These are phyloP conservation scores for Komagataella pseudopastoris DNA, from an alignment of 805 yeast genomes.

Conservation along the genomic window DNA sequence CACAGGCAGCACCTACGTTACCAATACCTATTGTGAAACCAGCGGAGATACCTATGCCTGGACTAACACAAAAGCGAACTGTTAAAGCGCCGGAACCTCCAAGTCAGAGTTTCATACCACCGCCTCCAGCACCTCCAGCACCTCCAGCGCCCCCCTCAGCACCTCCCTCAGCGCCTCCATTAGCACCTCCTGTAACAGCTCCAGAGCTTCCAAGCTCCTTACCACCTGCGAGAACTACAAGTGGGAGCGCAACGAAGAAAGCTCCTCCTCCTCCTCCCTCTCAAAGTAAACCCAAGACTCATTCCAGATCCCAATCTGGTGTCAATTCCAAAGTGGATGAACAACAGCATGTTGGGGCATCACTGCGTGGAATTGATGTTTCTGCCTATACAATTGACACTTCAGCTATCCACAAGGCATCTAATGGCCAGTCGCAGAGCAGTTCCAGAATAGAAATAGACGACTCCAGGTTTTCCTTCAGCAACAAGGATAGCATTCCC, in stretches of 20 bases:
- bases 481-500: constrained; percentile 59
- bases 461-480: constrained; percentile 61
- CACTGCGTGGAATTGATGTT: constrained; percentile 46
- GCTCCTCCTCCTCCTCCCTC: constrained; percentile 16
- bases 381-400: constrained; percentile 52
- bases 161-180: constrained; percentile 3
- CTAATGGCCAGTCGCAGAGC: constrained; percentile 5
- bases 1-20: constrained; percentile 6
- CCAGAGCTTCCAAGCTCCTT: constrained; percentile 19
- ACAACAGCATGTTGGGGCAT: constrained; percentile 33
- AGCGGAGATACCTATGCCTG: constrained; percentile 3
- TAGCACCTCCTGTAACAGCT: constrained; percentile 10
- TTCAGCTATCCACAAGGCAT: constrained; percentile 9
- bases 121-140: constrained; percentile 9
- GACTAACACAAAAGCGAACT: neutral
- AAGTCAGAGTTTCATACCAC: constrained; percentile 7
- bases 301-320: constrained; percentile 6
- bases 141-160: constrained; percentile 11
- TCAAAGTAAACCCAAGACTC: constrained; percentile 1
- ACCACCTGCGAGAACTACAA: constrained; percentile 3
- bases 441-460: constrained; percentile 35
- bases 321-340: constrained; percentile 20
- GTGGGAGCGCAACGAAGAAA: constrained; percentile 11
- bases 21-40: constrained; percentile 6
- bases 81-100: constrained; percentile 7